Percentiles rank a stretch among this genome's conserved stretches.
Evolutionary conservation across 192 early-diverging fungal species (phyloP).

Genomic region (Phlyctochytrium bullatum): DNA sequence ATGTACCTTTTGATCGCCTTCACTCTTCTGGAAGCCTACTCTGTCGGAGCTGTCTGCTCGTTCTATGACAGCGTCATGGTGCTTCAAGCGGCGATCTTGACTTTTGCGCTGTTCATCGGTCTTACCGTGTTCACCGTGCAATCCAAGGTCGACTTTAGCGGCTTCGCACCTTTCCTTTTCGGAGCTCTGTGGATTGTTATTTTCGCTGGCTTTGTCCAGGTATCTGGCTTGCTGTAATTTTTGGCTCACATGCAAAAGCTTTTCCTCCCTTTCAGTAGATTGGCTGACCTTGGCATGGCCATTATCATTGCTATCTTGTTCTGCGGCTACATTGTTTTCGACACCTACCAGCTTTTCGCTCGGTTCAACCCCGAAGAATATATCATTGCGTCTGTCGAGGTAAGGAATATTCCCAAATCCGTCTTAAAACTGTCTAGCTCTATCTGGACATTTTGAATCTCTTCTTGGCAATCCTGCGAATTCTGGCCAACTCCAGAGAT

Average conservation of each 20-base stretch:
- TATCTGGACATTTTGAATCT: constrained; percentile 79
- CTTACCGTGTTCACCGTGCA: constrained; percentile 78
- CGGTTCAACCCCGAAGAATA: constrained; percentile 73
- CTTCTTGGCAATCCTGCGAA: constrained; percentile 52
- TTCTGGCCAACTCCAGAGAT: constrained; percentile 15
- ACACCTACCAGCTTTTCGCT: constrained; percentile 69
- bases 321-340: constrained; percentile 72
- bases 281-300: constrained; percentile 57
- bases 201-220: constrained; percentile 56
- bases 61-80: constrained; percentile 63
- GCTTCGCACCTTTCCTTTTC: constrained; percentile 44
- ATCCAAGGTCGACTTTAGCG: constrained; percentile 48
- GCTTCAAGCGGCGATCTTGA: constrained; percentile 74
- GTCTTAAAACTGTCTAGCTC: constrained; percentile 33
- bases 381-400: constrained; percentile 55
- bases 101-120: constrained; percentile 65
- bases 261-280: constrained; percentile 66
- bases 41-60: constrained; percentile 57
- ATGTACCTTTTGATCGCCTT: constrained; percentile 57
- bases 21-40: constrained; percentile 57
- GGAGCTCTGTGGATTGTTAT: constrained; percentile 62
- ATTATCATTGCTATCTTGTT: constrained; percentile 64
- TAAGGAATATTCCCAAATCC: background rate
- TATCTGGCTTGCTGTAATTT: no score
- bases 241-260: no score